Evolutionary conservation across 129 eudicot species (phyloP).

Genomic region (Deinandra increscens): DNA sequence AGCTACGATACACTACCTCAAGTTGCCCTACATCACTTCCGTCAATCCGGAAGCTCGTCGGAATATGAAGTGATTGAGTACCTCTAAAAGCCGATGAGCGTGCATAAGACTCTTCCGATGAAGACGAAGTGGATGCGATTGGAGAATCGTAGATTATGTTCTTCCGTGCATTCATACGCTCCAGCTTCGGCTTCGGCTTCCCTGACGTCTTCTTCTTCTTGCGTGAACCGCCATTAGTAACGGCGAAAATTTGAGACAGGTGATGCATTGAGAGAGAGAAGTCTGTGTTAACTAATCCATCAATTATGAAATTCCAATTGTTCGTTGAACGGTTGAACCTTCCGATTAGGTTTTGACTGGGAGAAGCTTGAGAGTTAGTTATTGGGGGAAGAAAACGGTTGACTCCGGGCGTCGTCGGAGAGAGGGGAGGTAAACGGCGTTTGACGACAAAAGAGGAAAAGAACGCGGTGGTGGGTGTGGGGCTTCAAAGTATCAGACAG

Average conservation of each 20-base stretch:
- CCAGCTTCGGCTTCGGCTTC: constrained; percentile 57
- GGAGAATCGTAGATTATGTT: constrained; percentile 59
- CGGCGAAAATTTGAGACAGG: constrained; percentile 30
- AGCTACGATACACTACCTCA: constrained; percentile 39
- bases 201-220: constrained; percentile 31
- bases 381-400: background rate
- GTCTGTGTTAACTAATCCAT: constrained; percentile 21
- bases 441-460: constrained; percentile 15
- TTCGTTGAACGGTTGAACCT: background rate
- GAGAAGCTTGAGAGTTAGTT: background rate
- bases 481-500: constrained; percentile 21
- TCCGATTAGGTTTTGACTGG: constrained; percentile 7
- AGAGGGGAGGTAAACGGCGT: constrained; percentile 8
- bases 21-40: constrained; percentile 58
- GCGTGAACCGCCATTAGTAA: constrained; percentile 28
- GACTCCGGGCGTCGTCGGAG: constrained; percentile 24
- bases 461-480: constrained; percentile 28
- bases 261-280: constrained; percentile 24
- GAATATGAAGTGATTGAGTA: constrained; percentile 52
- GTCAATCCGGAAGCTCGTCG: constrained; percentile 61
- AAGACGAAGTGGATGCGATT: constrained; percentile 28
- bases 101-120: constrained; percentile 6
- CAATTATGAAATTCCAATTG: background rate
- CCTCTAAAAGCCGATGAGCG: constrained; percentile 28
- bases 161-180: constrained; percentile 57